These are phyloP conservation scores for Erysimum cheiranthoides DNA, from an alignment of 345 rosid species.

Conservation along the genomic window DNA sequence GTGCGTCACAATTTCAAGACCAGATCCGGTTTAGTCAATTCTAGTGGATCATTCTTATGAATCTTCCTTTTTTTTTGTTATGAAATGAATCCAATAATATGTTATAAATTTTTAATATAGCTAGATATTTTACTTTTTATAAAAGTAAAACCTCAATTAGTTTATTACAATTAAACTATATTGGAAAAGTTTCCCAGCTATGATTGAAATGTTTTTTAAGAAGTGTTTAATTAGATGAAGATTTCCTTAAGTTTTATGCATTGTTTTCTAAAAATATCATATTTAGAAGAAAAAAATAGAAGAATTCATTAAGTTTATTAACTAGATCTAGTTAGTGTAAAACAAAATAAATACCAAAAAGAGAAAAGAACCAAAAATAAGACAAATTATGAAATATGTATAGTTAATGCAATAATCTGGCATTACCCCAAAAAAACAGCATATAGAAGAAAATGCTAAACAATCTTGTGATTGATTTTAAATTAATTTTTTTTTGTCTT, in stretches of 20 bases:
- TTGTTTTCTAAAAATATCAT: background rate
- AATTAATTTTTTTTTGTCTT: background rate
- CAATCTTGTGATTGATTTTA: background rate
- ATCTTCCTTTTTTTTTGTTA: background rate
- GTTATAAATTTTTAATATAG: background rate
- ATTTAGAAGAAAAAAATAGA: background rate
- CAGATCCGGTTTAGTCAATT: constrained; percentile 36
- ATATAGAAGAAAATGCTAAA: background rate
- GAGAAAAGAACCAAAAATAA: constrained; percentile 1
- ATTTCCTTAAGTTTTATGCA: background rate
- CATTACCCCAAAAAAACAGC: background rate
- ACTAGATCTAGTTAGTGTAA: background rate
- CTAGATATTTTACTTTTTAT: background rate
- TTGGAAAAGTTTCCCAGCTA: background rate
- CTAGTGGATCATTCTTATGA: constrained; percentile 6
- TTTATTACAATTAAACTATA: background rate
- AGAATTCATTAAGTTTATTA: too few species aligned
- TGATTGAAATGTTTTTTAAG: background rate
- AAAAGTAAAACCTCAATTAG: background rate
- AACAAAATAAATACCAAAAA: background rate
- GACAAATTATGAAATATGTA: too few species aligned
- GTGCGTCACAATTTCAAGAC: constrained; percentile 17
- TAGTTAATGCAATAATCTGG: constrained; percentile 3
- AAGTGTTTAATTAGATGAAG: background rate
- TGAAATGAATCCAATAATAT: background rate